Evolutionary conservation across 2,329 filamentous ascomycete species (phyloP).

Genomic region (Diaporthe ampelina): DNA sequence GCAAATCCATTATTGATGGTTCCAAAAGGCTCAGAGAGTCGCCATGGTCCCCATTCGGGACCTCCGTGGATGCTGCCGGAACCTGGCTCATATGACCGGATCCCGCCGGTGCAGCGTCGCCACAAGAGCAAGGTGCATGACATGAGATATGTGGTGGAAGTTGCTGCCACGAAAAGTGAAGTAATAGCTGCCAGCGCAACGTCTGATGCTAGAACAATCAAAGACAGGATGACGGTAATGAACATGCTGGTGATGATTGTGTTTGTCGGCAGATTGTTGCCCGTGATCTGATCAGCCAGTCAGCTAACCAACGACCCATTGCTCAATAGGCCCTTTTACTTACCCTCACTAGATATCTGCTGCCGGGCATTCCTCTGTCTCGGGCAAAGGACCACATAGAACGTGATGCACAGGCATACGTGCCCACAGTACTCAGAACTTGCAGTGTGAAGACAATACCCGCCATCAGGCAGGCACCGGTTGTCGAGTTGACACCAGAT

Average conservation of each 20-base stretch:
- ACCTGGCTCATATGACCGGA: background rate
- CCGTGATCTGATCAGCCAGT: constrained; percentile 41
- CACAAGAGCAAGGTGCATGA: constrained; percentile 56
- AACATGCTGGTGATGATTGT: constrained; percentile 44
- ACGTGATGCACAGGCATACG: constrained; percentile 45
- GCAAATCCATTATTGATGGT: constrained; percentile 68
- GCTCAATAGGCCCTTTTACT: background rate
- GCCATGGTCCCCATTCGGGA: constrained; percentile 69
- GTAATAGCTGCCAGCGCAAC: constrained; percentile 60
- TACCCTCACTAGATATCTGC: constrained; percentile 24
- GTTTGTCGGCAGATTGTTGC: constrained; percentile 43
- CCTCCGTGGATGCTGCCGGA: constrained; percentile 5
- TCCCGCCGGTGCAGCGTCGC: constrained; percentile 48
- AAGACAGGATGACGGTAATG: constrained; percentile 45
- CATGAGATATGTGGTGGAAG: constrained; percentile 60
- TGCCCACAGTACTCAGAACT: constrained; percentile 44
- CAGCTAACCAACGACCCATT: background rate
- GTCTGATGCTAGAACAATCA: constrained; percentile 47
- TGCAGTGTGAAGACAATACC: constrained; percentile 43
- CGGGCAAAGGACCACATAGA: constrained; percentile 48
- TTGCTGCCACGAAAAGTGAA: constrained; percentile 57
- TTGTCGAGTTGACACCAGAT: constrained; percentile 43
- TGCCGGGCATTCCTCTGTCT: constrained; percentile 45
- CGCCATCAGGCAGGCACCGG: constrained; percentile 42
- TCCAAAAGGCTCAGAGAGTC: constrained; percentile 63